Conservation (phyloP, 2,329 filamentous ascomycete genomes). For the Coniochaeta pulveracea region DNA sequence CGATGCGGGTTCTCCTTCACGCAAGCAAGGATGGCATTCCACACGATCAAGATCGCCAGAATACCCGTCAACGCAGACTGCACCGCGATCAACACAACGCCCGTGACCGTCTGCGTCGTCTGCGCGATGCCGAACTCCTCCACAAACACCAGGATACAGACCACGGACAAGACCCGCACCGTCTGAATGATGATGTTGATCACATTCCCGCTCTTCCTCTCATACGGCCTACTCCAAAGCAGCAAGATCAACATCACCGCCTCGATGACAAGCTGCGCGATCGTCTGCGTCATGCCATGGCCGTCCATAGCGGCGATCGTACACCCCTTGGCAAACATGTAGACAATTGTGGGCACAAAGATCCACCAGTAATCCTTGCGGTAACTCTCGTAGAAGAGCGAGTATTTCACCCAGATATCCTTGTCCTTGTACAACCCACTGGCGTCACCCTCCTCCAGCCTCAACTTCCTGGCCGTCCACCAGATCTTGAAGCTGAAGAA, state of each 20-base stretch:
- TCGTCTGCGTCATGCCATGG: constrained; percentile 70
- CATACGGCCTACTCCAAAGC: constrained; percentile 76
- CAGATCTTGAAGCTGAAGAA: constrained; percentile 84
- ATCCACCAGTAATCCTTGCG: constrained; percentile 95
- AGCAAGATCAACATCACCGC: constrained; percentile 66
- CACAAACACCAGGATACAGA: constrained; percentile 86
- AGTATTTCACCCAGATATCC: constrained; percentile 88
- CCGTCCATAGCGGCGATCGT: constrained; percentile 79
- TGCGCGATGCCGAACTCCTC: constrained; percentile 82
- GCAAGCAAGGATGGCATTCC: constrained; percentile 77
- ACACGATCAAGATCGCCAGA: constrained; percentile 75
- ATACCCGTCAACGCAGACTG: constrained; percentile 75
- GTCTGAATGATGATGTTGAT: constrained; percentile 90
- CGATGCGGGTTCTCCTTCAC: constrained; percentile 85
- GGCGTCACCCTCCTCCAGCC: constrained; percentile 62
- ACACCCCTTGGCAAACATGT: constrained; percentile 82
- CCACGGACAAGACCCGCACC: constrained; percentile 78
- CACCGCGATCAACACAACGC: constrained; percentile 85
- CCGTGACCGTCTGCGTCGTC: constrained; percentile 88
- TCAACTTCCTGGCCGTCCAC: constrained; percentile 61
- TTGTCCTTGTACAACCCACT: constrained; percentile 76
- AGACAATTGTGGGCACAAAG: constrained; percentile 79
- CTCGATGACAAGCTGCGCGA: constrained; percentile 73
- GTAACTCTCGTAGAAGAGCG: constrained; percentile 93
- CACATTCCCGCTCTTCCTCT: constrained; percentile 76